A percentile compares a stretch with the other conserved stretches of the same genome.
These are phyloP conservation scores for Lomentospora prolificans DNA, from an alignment of 2,329 filamentous ascomycete genomes.

Conservation along the genomic window DNA sequence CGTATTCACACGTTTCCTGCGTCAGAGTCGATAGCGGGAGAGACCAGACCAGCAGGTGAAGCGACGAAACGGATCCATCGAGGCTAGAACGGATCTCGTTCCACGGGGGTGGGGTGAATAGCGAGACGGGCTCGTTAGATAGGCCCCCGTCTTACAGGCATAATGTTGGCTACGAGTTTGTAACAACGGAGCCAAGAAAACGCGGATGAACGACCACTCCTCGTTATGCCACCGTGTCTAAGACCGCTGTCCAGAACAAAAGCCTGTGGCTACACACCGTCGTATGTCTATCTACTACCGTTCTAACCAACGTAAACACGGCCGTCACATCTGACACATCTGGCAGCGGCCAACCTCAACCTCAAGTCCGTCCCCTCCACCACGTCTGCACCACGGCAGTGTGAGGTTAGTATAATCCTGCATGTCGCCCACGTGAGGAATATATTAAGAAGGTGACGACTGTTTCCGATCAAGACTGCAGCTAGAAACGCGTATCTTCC, in stretches of 20 bases:
- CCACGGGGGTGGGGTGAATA: background rate
- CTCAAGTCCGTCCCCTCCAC: background rate
- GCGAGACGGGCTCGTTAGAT: too few species aligned
- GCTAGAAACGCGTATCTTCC: background rate
- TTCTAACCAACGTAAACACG: background rate
- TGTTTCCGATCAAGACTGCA: background rate
- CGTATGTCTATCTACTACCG: background rate
- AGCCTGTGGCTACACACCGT: too few species aligned
- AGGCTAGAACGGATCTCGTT: background rate
- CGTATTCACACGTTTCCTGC: background rate
- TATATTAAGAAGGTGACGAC: background rate
- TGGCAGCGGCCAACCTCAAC: background rate
- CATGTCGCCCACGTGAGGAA: background rate
- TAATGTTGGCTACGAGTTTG: too few species aligned
- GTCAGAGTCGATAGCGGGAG: background rate
- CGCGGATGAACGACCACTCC: too few species aligned
- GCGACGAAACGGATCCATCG: background rate
- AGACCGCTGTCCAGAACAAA: too few species aligned
- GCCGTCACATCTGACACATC: background rate
- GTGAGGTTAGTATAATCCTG: background rate
- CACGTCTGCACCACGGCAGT: background rate
- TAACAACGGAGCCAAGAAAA: background rate
- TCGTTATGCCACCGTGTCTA: too few species aligned
- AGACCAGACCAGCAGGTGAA: background rate
- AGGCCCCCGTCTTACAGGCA: too few species aligned